Conservation (phyloP, 345 rosid genomes). For the Eucalyptus marginata region DNA sequence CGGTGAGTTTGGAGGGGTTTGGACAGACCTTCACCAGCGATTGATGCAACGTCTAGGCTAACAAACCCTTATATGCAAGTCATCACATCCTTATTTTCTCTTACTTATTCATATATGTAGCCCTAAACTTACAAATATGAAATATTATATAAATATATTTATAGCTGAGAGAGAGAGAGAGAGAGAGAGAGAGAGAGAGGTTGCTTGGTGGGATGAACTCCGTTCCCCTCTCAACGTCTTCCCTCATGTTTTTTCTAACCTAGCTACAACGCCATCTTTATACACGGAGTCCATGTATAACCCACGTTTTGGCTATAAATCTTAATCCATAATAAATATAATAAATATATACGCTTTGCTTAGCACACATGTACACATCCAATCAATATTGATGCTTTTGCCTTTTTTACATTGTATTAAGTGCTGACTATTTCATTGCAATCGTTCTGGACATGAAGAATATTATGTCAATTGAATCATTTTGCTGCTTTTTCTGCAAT, state of each 20-base stretch:
- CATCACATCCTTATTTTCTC: not conserved
- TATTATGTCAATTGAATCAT: not conserved
- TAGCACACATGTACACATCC: not conserved
- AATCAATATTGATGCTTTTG: not conserved
- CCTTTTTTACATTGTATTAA: not conserved
- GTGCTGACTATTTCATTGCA: not conserved
- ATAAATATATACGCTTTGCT: not conserved
- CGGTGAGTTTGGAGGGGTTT: not conserved
- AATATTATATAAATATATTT: not conserved
- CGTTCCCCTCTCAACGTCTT: slow-evolving; percentile 15
- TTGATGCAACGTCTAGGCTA: slow-evolving; percentile 10
- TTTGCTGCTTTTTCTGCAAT: not conserved
- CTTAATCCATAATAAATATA: not conserved
- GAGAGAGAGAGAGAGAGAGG: not conserved
- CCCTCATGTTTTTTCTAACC: slow-evolving; percentile 2
- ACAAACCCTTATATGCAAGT: not conserved
- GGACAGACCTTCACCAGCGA: slow-evolving; percentile 5
- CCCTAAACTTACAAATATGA: not conserved
- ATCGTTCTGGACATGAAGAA: not conserved
- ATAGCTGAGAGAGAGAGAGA: not conserved
- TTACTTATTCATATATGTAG: not conserved
- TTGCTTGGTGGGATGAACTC: slow-evolving; percentile 14
- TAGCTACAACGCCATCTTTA: not conserved
- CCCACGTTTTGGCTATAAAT: not conserved
- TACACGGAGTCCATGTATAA: not conserved